Percentiles rank a stretch among this genome's conserved stretches.
phyloP scores from a whole-genome alignment of 83 land plant species.

The Thuja plicata region DNA sequence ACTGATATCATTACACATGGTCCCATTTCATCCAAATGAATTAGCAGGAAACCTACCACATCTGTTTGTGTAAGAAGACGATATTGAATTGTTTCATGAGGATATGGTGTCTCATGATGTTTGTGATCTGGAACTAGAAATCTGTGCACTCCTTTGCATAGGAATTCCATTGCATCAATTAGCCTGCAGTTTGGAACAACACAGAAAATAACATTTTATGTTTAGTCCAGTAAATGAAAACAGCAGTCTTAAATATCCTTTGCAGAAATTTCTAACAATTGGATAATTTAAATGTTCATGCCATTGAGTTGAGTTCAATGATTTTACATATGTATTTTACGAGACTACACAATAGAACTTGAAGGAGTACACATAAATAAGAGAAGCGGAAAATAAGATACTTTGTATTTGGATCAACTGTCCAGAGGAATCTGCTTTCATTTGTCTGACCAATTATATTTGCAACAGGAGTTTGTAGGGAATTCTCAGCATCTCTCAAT shows the following conservation, averaged over 20 bases:
- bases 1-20: constrained; percentile 14
- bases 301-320: neutral
- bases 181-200: constrained; percentile 3
- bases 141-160: constrained; percentile 14
- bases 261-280: neutral
- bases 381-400: constrained; percentile 1
- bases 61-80: constrained; percentile 18
- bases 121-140: constrained; percentile 16
- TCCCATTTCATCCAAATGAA: constrained; percentile 9
- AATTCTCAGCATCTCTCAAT: neutral
- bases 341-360: neutral
- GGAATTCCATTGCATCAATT: constrained; percentile 18
- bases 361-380: neutral
- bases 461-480: neutral
- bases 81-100: neutral
- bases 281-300: neutral
- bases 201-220: neutral
- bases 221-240: neutral
- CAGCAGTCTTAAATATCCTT: neutral
- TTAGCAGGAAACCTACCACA: constrained; percentile 5
- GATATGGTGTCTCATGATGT: neutral
- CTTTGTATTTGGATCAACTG: constrained; percentile 2
- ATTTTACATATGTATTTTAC: neutral
- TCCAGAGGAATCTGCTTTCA: constrained; percentile 19
- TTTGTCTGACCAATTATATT: constrained; percentile 6